A percentile compares a stretch with the other conserved stretches of the same genome.
These are phyloP conservation scores for Lagerstroemia speciosa DNA, from an alignment of 345 rosid genomes.

Conservation along the genomic window DNA sequence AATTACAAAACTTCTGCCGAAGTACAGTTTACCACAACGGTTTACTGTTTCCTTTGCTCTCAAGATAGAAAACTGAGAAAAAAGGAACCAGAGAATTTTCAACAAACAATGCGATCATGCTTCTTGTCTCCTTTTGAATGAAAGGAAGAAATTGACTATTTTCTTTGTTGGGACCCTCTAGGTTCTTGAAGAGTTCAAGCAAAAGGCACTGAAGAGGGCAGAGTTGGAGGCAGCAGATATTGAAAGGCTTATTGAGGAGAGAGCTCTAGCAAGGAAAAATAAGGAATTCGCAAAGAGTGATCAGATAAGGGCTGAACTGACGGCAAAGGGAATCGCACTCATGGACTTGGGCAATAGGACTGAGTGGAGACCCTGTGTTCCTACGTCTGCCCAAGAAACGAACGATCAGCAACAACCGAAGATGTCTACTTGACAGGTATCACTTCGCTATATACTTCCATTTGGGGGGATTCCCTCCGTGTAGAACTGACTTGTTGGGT, in stretches of 20 bases:
- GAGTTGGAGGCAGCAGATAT: slow-evolving; percentile 50
- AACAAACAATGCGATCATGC: neutral
- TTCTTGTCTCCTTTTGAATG: neutral
- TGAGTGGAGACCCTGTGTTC: slow-evolving; percentile 75
- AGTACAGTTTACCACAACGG: neutral
- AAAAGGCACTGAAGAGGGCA: slow-evolving; percentile 61
- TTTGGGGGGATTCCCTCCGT: neutral
- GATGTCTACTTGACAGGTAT: neutral
- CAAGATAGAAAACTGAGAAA: neutral
- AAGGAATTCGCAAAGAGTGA: slow-evolving; percentile 66
- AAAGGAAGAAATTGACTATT: neutral
- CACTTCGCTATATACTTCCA: neutral
- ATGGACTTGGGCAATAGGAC: slow-evolving; percentile 80
- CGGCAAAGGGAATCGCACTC: slow-evolving; percentile 58
- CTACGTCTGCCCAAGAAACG: slow-evolving; percentile 7
- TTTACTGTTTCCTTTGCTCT: neutral
- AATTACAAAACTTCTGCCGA: neutral
- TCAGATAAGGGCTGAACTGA: slow-evolving; percentile 57
- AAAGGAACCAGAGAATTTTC: neutral
- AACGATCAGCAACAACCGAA: neutral
- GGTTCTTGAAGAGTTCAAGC: slow-evolving; percentile 54
- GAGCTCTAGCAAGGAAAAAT: slow-evolving; percentile 47
- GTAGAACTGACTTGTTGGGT: neutral
- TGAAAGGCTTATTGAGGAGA: slow-evolving; percentile 38
- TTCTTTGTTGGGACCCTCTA: slow-evolving; percentile 10